Percentiles rank a stretch among this genome's conserved stretches.
These are phyloP conservation scores for Tagetes patula DNA, from an alignment of 129 eudicot species.

Conservation along the genomic window DNA sequence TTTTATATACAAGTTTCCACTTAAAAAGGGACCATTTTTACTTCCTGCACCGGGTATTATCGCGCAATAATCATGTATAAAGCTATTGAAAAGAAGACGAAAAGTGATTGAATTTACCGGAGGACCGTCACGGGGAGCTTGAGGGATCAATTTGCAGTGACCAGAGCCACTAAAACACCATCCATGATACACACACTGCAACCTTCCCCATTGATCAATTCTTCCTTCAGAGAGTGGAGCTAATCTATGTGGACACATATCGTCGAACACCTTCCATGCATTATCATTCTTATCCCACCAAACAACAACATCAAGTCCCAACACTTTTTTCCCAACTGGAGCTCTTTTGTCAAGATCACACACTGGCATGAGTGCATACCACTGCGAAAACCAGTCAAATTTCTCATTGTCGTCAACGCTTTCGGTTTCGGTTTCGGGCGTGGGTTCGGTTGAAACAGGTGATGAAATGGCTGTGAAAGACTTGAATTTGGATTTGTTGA, in stretches of 20 bases:
- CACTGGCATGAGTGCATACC: constrained; percentile 73
- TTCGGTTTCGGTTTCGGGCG: constrained; percentile 33
- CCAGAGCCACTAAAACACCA: constrained; percentile 92
- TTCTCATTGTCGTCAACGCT: constrained; percentile 35
- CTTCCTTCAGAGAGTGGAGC: constrained; percentile 90
- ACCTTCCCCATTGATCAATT: constrained; percentile 86
- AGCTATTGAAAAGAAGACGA: background rate
- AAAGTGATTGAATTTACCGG: constrained; percentile 40
- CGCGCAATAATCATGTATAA: background rate
- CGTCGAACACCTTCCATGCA: constrained; percentile 85
- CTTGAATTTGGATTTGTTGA: constrained; percentile 35
- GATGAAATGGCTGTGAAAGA: constrained; percentile 39
- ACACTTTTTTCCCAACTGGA: constrained; percentile 68
- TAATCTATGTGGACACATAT: constrained; percentile 77
- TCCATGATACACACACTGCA: constrained; percentile 95
- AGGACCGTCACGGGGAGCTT: constrained; percentile 88
- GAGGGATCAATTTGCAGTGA: constrained; percentile 77
- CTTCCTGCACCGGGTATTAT: too few species aligned
- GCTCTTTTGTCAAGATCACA: constrained; percentile 79
- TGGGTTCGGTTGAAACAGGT: constrained; percentile 30
- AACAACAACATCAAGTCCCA: constrained; percentile 74
- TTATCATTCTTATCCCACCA: constrained; percentile 83
- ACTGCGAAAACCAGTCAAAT: constrained; percentile 74
- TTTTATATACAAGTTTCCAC: too few species aligned
- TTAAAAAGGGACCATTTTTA: too few species aligned